Base-by-base conservation (phyloP, 306 rosid species). In the Quillaja saponaria region DNA sequence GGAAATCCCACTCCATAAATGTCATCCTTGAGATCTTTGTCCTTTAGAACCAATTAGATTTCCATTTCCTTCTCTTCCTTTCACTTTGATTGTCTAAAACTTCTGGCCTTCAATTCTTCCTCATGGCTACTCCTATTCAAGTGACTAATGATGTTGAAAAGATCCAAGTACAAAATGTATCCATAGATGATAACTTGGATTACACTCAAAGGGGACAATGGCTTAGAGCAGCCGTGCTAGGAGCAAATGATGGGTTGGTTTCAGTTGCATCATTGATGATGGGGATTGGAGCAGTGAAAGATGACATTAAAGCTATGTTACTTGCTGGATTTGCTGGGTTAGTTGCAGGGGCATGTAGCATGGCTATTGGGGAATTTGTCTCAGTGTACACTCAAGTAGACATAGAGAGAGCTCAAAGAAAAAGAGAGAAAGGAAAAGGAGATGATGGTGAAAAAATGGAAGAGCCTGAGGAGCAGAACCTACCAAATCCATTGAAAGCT, bases 401-500 rank as follows among this genome's bases (percentile, higher is more conserved):
- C 44, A 51, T 77, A 39, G 78, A 71, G 62, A 13, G 42, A 19
- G 63, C 50, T 2, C n/a, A 55, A 61, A 11, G 25, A 61, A 3
- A 61, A 28, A 45, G 42, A 10, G 0, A 10, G n/a, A n/a, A 55
- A 61, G 8, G 25, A 61, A 3, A 61, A 28, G 42, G 42, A 10
- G 0, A 10, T 1, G 20, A 16, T 19, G 55, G 48, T 8, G 58
- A 42, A 28, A 37, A 10, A 14, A n/a, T 18, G 0, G 40, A 41
- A 0, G 49, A 57, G 38, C 71, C 37, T 38, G 48, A 58, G 54
- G 8, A 10, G n/a, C 31, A 47, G 18, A 18, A 57, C 1, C 39
- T 83, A 9, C 89, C 85, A 11, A 74, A 62, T 54, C 89, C 83
- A n/a, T 13, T 50, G 10, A 73, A 74, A 6, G 89, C 89, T 13